These are phyloP conservation scores for Choanephora cucurbitarum DNA, from an alignment of 371 early-diverging fungal genomes.

Conservation along the genomic window DNA sequence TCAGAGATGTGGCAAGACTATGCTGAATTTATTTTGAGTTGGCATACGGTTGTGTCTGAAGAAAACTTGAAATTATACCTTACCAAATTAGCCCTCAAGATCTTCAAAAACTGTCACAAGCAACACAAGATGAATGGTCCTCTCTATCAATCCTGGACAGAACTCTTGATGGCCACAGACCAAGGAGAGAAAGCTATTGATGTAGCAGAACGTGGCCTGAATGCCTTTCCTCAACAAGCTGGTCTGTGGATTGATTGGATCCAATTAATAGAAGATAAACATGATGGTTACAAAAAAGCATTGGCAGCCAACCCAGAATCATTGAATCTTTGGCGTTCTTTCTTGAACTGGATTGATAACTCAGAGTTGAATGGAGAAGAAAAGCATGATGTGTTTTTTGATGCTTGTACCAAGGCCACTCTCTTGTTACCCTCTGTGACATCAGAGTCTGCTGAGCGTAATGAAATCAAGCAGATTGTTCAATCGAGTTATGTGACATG, in stretches of 20 bases:
- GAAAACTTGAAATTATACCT: constrained; percentile 64
- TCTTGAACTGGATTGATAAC: constrained; percentile 40
- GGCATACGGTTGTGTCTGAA: constrained; percentile 52
- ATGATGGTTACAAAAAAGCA: constrained; percentile 34
- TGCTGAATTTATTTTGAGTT: constrained; percentile 57
- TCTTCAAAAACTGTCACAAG: constrained; percentile 48
- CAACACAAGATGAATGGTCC: constrained; percentile 36
- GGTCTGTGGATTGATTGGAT: constrained; percentile 49
- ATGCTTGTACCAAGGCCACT: constrained; percentile 48
- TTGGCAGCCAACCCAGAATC: constrained; percentile 37
- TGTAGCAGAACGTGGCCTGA: constrained; percentile 44
- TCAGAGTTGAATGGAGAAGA: too few relatives aligned
- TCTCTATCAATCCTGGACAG: constrained; percentile 54
- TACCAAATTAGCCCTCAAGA: constrained; percentile 43
- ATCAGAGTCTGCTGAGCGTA: constrained; percentile 44
- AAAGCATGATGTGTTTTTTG: constrained; percentile 41
- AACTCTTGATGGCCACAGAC: constrained; percentile 22
- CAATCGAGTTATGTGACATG: constrained; percentile 52
- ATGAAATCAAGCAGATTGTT: constrained; percentile 47
- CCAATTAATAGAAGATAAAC: constrained; percentile 13
- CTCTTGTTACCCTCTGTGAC: constrained; percentile 51
- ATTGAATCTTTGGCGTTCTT: constrained; percentile 52
- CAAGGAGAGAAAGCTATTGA: constrained; percentile 24
- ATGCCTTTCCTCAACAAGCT: constrained; percentile 37
- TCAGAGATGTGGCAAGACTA: constrained; percentile 63